A percentile compares a stretch with the other conserved stretches of the same genome.
These are phyloP conservation scores for Trametes sp. DNA, from an alignment of 1,284 basidiomycete species.

Conservation along the genomic window DNA sequence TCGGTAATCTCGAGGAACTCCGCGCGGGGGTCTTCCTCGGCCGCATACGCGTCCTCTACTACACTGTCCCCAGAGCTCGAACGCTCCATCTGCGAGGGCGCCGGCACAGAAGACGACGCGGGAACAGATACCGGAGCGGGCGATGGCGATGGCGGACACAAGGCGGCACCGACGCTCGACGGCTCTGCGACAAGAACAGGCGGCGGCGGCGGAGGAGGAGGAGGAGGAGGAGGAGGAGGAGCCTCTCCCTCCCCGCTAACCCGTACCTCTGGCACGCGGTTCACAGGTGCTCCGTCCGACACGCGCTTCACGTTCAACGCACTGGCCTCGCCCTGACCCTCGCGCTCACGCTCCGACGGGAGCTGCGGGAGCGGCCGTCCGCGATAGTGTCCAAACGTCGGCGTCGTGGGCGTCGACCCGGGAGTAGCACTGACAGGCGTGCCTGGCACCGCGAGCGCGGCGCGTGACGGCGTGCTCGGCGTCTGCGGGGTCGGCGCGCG, in stretches of 20 bases:
- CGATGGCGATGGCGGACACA: not conserved
- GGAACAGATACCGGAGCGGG: not conserved
- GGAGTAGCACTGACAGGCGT: conserved; percentile 22
- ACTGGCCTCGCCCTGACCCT: not conserved
- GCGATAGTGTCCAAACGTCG: conserved; percentile 40
- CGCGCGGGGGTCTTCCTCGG: conserved; percentile 14
- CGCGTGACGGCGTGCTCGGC: conserved; percentile 7
- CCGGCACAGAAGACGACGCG: not conserved
- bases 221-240: conserved; percentile 19
- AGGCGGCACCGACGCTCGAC: too few relatives aligned
- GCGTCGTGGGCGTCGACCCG: conserved; percentile 36
- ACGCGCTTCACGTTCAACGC: conserved; percentile 18
- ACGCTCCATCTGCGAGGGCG: conserved; percentile 18
- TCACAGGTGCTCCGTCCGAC: conserved; percentile 27
- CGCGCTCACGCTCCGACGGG: conserved; percentile 32
- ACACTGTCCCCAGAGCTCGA: conserved; percentile 28
- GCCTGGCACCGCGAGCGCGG: not conserved
- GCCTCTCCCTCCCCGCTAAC: not conserved
- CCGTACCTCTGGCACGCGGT: conserved; percentile 18
- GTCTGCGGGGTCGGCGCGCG: not conserved
- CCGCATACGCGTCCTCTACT: conserved; percentile 15
- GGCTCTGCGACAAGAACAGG: not conserved
- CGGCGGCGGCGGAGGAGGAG: not conserved
- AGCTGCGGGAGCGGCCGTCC: conserved; percentile 45
- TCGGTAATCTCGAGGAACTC: conserved; percentile 60